These are phyloP conservation scores for Beauveria rudraprayagi DNA, from an alignment of 2,329 filamentous ascomycete genomes.

Conservation along the genomic window DNA sequence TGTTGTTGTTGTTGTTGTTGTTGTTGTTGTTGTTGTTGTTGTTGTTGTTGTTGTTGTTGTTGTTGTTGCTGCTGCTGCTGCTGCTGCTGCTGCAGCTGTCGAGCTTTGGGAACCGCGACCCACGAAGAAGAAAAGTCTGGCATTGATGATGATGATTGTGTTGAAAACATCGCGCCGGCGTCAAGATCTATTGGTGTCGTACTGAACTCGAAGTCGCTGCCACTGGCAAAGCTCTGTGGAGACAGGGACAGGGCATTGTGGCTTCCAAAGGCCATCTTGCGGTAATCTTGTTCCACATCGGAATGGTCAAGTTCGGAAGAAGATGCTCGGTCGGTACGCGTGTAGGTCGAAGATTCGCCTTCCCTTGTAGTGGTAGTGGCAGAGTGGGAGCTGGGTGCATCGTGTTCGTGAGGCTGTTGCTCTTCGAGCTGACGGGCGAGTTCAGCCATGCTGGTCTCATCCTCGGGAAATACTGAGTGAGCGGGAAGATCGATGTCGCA, in stretches of 20 bases:
- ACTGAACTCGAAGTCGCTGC: slow-evolving; percentile 30
- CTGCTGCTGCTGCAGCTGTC: slow-evolving; percentile 12
- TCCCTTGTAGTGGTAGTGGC: slow-evolving; percentile 12
- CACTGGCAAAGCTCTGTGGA: slow-evolving; percentile 41
- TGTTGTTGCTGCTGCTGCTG: neutral
- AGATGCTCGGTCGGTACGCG: slow-evolving; percentile 40
- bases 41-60: neutral
- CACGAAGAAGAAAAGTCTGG: slow-evolving; percentile 23
- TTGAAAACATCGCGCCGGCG: slow-evolving; percentile 26
- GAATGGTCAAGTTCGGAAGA: slow-evolving; percentile 49
- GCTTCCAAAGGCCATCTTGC: slow-evolving; percentile 37
- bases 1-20: neutral
- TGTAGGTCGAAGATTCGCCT: slow-evolving; percentile 26
- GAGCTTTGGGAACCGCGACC: slow-evolving; percentile 22
- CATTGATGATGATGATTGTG: slow-evolving; percentile 28
- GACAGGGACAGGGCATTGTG: slow-evolving; percentile 41
- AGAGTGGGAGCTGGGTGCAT: slow-evolving; percentile 14
- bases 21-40: slow-evolving; percentile 12
- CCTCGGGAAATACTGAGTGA: slow-evolving; percentile 53
- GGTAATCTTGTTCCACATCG: slow-evolving; percentile 48
- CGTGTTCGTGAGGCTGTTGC: slow-evolving; percentile 35
- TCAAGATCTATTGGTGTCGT: slow-evolving; percentile 27
- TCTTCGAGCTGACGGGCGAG: slow-evolving; percentile 47
- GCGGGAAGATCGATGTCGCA: slow-evolving; percentile 51
- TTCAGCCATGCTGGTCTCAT: slow-evolving; percentile 49